Evolutionary conservation across 2,329 filamentous ascomycete species (phyloP), one percentile per base, ranked within the genome.

Genomic region (Monosporascus sp.): DNA sequence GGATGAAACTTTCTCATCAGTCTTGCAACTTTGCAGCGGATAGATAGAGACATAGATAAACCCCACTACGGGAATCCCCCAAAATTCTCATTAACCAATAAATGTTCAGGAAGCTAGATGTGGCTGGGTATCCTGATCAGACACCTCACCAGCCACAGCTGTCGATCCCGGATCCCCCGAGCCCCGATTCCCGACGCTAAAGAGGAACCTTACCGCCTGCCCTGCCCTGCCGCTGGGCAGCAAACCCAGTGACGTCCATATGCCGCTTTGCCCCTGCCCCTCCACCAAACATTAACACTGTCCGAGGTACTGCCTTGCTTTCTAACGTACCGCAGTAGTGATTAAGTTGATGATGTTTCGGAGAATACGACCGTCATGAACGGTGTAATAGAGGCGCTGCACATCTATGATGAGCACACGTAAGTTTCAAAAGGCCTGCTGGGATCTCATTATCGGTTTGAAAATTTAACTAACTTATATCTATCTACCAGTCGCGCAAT

Each of bases 351-450:
- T 50, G 45, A 67, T 68, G 65, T 58, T 57, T 55, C 58, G 60
- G 55, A 55, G 58, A 57, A 60, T 56, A 58, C 65, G 56, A 57
- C 67, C 70, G 85, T 72, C 69, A 93, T 92, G 88, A 89, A 82
- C 75, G 85, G 90, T 75, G 84, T 89, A 68, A 89, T 99, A 68
- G 93, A 97, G 78, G 94, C 93, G 69, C 80, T 99, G 66, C 93
- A 97, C 77, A 91, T 99, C 70, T 97, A 89, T 72, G 92, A 97
- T 82, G 92, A 97, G 77, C 85, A 92, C 74, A 90, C 92, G 92
- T 96, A 76, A 66, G 81, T 65, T 49, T 17, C 11, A 35, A 53
- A 58, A 55, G 44, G 37, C 43, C 15, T n/a, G 15, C 22, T 46
- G 11, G 43, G 24, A 17, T n/a, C 6, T n/a, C 22, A 15, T 25